Evolutionary conservation across 768 basidiomycete genomes (phyloP), one percentile per base, ranked within the genome.

Genomic region (Trametes elegans): DNA sequence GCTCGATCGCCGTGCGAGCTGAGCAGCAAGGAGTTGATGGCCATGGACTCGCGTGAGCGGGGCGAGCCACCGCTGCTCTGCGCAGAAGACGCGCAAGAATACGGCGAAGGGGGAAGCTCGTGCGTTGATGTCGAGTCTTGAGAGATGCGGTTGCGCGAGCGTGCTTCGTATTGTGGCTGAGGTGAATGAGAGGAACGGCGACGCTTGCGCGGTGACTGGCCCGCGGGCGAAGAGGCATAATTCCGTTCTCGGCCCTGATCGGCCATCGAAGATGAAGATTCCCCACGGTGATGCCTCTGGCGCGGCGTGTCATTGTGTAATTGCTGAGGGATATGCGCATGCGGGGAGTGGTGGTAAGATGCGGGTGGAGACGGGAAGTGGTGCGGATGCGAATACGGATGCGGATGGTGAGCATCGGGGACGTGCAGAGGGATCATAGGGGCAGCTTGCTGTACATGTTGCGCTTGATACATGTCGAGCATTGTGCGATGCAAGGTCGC

Each of bases 11-110:
- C 45, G 19, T 53, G 49, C 23, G 62, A 36, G 53, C 84, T 81
- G 21, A 90, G 76, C 24, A 92, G 55, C 27, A 92, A 71, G 1
- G 87, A 87, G 24, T 85, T 88, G 62, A 92, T 90, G 39, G 87
- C 83, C 89, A 91, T 91, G 32, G 85, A 84, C 14, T 81, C 81
- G 52, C 84, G 76, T 49, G 87, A 83, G 43, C 84, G 80, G 39
- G 87, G 87, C 1, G 87, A 89, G 62, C 80, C 85, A 58, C 83
- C 83, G 44, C 81, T 81, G 14, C 85, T 84, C 53, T 83, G 55
- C 18, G 53, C 80, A 54, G 85, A 85, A 32, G 81, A 79, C 13
- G 85, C 81, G 14, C 87, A 86, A 23, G 85, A 86, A 64, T 87
- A 87, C 1, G 89, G 87, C 7, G 87, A 89, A 3, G 85, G 86